Conservation (phyloP, 2,329 filamentous ascomycete genomes). For the Pseudogymnoascus sp. region DNA sequence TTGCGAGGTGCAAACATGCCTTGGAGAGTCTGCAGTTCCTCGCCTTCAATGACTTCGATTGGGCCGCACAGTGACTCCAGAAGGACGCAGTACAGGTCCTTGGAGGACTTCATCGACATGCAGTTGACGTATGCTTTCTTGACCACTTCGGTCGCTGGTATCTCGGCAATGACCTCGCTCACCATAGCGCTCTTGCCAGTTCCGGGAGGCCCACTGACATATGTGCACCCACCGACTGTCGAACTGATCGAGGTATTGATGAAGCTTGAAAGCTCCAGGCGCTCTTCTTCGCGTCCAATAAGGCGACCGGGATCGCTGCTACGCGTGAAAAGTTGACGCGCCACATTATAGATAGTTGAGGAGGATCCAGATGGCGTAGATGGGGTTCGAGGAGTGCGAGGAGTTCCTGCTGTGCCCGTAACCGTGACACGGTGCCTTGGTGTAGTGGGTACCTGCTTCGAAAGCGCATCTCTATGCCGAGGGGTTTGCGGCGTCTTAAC, state of each 20-base stretch:
- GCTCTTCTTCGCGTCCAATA: constrained; percentile 37
- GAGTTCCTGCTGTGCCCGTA: constrained; percentile 64
- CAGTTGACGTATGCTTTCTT: constrained; percentile 83
- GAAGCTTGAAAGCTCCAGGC: constrained; percentile 59
- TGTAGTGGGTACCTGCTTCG: constrained; percentile 61
- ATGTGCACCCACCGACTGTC: constrained; percentile 69
- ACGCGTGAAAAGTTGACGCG: constrained; percentile 75
- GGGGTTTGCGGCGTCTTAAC: constrained; percentile 66
- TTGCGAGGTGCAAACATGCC: constrained; percentile 61
- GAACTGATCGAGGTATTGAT: constrained; percentile 54
- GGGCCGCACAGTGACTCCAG: constrained; percentile 60
- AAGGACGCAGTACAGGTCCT: constrained; percentile 75
- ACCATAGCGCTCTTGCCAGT: constrained; percentile 96
- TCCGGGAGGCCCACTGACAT: constrained; percentile 90
- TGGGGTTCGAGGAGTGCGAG: constrained; percentile 69
- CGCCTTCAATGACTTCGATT: constrained; percentile 51
- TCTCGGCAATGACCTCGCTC: constrained; percentile 61
- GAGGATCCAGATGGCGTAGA: constrained; percentile 55
- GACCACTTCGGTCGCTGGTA: constrained; percentile 43
- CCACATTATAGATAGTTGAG: constrained; percentile 76
- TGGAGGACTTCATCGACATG: constrained; percentile 87
- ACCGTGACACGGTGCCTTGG: constrained; percentile 79
- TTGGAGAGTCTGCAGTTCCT: constrained; percentile 60
- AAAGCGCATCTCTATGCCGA: constrained; percentile 70
- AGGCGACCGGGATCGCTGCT: constrained; percentile 33